Conservation (phyloP, 75 land plant genomes). For the Picea sitchensis region DNA sequence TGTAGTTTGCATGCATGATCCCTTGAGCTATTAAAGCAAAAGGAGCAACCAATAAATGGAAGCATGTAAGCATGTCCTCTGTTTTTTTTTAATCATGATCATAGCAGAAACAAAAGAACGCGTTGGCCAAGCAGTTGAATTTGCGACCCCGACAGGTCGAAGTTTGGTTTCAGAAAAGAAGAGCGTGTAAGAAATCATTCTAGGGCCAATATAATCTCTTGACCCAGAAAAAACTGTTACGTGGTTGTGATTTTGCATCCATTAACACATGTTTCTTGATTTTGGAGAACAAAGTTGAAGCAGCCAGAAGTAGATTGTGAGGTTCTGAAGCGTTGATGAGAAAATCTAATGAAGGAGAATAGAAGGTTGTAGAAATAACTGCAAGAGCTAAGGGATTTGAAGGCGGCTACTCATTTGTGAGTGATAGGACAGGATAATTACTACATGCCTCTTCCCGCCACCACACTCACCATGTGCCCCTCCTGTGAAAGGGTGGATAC, state of each 20-base stretch:
- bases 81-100: neutral
- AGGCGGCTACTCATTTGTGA: conserved; percentile 15
- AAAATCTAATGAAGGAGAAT: too few species aligned
- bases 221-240: too few species aligned
- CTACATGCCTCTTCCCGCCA: too few species aligned
- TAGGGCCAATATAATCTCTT: too few species aligned
- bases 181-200: conserved; percentile 51
- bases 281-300: too few species aligned
- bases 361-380: too few species aligned
- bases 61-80: neutral
- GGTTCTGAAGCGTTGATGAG: too few species aligned
- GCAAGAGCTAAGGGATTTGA: conserved; percentile 12
- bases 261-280: too few species aligned
- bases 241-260: neutral
- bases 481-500: neutral
- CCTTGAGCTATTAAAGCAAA: too few species aligned
- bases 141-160: conserved; percentile 91
- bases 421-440: neutral
- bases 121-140: conserved; percentile 81
- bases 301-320: too few species aligned
- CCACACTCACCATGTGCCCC: conserved; percentile 17
- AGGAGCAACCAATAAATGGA: too few species aligned
- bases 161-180: conserved; percentile 95
- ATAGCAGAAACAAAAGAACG: conserved; percentile 80
- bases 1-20: too few species aligned